Evolutionary conservation across 2,329 filamentous ascomycete genomes (phyloP).

Genomic region (Nothophoma quercina): DNA sequence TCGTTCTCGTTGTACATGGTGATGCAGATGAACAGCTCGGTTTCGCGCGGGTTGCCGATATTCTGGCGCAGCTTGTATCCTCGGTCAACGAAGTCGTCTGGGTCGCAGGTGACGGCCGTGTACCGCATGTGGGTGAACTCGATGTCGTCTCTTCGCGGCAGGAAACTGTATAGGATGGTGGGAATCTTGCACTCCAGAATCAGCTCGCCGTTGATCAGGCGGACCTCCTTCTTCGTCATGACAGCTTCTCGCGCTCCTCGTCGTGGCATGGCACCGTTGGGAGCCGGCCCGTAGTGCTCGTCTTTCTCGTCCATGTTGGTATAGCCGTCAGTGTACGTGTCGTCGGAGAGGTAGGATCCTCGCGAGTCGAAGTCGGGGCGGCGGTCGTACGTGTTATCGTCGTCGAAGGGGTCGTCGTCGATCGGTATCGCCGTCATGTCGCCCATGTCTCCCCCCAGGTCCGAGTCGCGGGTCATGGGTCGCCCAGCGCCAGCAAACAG

Average conservation of each 20-base stretch:
- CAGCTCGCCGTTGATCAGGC: slow-evolving; percentile 95
- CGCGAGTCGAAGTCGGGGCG: slow-evolving; percentile 68
- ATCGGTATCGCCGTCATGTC: slow-evolving; percentile 78
- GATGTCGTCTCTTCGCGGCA: slow-evolving; percentile 88
- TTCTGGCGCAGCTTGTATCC: slow-evolving; percentile 94
- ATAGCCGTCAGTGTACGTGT: slow-evolving; percentile 63
- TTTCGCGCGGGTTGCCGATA: slow-evolving; percentile 87
- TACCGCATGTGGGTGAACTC: slow-evolving; percentile 99
- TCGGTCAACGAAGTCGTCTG: slow-evolving; percentile 86
- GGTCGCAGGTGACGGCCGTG: slow-evolving; percentile 97
- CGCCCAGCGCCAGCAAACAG: slow-evolving; percentile 70
- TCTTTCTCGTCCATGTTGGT: slow-evolving; percentile 63
- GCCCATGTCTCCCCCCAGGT: slow-evolving; percentile 65
- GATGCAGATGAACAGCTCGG: slow-evolving; percentile 93
- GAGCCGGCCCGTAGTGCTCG: slow-evolving; percentile 86
- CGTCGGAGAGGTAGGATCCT: slow-evolving; percentile 68
- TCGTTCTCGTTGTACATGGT: slow-evolving; percentile 99
- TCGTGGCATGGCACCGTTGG: slow-evolving; percentile 83
- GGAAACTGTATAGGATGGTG: slow-evolving; percentile 95
- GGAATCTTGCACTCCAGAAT: slow-evolving; percentile 99
- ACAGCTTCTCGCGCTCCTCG: slow-evolving; percentile 86
- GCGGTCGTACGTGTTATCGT: slow-evolving; percentile 74
- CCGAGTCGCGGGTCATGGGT: slow-evolving; percentile 54
- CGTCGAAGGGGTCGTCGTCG: slow-evolving; percentile 60
- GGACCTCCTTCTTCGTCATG: slow-evolving; percentile 91